Evolutionary conservation across 257 asterid species (phyloP).

Genomic region (Marsdenia floribunda): DNA sequence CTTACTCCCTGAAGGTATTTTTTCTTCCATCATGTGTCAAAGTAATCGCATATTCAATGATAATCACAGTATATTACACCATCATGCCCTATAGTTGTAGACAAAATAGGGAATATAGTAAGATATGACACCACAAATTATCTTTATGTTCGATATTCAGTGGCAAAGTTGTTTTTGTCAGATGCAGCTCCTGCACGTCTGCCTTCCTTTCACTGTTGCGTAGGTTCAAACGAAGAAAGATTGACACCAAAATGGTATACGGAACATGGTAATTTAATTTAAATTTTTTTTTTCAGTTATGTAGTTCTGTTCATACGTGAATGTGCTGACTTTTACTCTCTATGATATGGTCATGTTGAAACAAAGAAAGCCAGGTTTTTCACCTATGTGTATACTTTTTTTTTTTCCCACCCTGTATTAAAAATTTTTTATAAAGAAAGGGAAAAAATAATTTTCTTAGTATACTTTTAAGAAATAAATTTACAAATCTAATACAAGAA

Average conservation of each 20-base stretch:
- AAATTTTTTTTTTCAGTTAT: neutral
- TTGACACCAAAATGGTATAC: slow-evolving; percentile 69
- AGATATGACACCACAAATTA: neutral
- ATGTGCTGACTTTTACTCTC: neutral
- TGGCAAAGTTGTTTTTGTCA: slow-evolving; percentile 8
- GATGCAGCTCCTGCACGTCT: slow-evolving; percentile 73
- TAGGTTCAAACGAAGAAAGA: slow-evolving; percentile 72
- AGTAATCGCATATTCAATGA: too few relatives aligned
- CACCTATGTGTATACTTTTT: neutral
- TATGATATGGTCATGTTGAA: too few relatives aligned
- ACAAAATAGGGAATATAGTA: neutral
- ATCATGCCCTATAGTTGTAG: neutral
- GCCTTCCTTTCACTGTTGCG: slow-evolving; percentile 82
- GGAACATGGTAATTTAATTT: slow-evolving; percentile 52
- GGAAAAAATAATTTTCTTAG: too few relatives aligned
- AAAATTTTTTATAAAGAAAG: too few relatives aligned
- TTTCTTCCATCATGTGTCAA: slow-evolving; percentile 6
- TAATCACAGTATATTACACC: neutral
- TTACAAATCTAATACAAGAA: neutral
- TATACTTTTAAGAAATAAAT: too few relatives aligned
- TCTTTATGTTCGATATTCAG: slow-evolving; percentile 7
- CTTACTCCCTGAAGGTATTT: slow-evolving; percentile 81
- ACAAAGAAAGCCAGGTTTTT: neutral
- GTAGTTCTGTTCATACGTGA: neutral
- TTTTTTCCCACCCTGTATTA: too few relatives aligned